Evolutionary conservation across 1,284 basidiomycete species (phyloP).

Genomic region (Ceratobasidium sp.): DNA sequence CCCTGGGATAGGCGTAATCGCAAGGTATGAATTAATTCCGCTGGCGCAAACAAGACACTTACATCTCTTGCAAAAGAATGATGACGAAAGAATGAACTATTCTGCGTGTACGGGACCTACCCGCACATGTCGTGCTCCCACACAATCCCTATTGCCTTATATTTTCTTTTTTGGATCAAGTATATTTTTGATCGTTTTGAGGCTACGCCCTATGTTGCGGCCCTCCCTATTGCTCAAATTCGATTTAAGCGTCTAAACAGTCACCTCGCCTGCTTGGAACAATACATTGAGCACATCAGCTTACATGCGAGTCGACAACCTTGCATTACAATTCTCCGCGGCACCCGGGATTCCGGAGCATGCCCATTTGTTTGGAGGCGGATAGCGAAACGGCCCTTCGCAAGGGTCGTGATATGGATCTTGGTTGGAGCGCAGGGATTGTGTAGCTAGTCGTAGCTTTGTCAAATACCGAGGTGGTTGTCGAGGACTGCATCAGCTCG

Average conservation of each 20-base stretch:
- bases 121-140: constrained; percentile 96
- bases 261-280: no score
- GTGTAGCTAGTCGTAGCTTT: no score
- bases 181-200: no score
- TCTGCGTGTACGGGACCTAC: constrained; percentile 84
- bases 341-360: constrained; percentile 89
- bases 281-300: constrained; percentile 46
- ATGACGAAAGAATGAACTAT: constrained; percentile 93
- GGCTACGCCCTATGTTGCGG: no score
- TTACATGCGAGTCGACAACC: constrained; percentile 77
- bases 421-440: no score
- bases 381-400: no score
- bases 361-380: constrained; percentile 78
- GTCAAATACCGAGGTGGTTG: no score
- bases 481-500: no score
- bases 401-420: no score
- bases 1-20: constrained; percentile 16
- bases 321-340: constrained; percentile 72
- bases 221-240: constrained; percentile 64
- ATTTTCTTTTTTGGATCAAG: no score
- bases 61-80: constrained; percentile 94
- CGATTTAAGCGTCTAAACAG: no score
- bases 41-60: constrained; percentile 55
- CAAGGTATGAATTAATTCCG: not conserved
- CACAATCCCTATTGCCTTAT: no score